Conservation (phyloP, 768 basidiomycete genomes). For the Rhodosporidiobolus odoratus region DNA sequence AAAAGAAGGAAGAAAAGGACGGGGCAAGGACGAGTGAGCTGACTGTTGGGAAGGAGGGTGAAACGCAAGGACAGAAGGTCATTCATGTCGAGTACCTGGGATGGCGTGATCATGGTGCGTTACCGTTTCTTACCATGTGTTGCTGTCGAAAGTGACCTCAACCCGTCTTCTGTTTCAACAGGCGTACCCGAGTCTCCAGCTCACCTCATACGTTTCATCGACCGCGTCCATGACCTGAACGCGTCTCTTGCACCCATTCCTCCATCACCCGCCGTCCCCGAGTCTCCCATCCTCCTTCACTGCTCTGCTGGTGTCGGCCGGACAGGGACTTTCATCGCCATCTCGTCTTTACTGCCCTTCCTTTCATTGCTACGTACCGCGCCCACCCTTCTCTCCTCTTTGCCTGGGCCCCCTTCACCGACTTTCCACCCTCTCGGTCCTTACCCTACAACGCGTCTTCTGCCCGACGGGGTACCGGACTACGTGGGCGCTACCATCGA, state of each 20-base stretch:
- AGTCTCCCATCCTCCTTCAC: slow-evolving; percentile 56
- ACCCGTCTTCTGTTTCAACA: too few relatives aligned
- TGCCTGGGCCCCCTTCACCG: neutral
- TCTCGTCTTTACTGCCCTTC: slow-evolving; percentile 68
- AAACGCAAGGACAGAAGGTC: slow-evolving; percentile 12
- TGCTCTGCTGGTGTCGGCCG: slow-evolving; percentile 85
- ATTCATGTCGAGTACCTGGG: slow-evolving; percentile 39
- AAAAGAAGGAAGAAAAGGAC: slow-evolving; percentile 14
- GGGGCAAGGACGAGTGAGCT: slow-evolving; percentile 32
- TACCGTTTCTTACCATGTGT: slow-evolving; percentile 40
- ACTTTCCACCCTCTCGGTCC: slow-evolving; percentile 5
- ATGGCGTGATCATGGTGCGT: slow-evolving; percentile 55
- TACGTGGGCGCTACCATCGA: slow-evolving; percentile 38
- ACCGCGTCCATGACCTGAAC: slow-evolving; percentile 7
- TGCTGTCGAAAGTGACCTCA: too few relatives aligned
- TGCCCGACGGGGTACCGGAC: slow-evolving; percentile 5
- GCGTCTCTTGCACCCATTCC: neutral
- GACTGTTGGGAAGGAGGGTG: neutral
- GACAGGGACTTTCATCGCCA: slow-evolving; percentile 76
- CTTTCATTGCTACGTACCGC: neutral
- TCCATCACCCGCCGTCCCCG: neutral
- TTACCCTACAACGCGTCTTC: neutral
- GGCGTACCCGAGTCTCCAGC: slow-evolving; percentile 19
- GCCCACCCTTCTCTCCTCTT: neutral
- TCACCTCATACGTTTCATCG: slow-evolving; percentile 28